Evolutionary conservation across 208 protist species (phyloP), one percentile per base, ranked within the genome.

Genomic region (Tritrichomonas musculus): DNA sequence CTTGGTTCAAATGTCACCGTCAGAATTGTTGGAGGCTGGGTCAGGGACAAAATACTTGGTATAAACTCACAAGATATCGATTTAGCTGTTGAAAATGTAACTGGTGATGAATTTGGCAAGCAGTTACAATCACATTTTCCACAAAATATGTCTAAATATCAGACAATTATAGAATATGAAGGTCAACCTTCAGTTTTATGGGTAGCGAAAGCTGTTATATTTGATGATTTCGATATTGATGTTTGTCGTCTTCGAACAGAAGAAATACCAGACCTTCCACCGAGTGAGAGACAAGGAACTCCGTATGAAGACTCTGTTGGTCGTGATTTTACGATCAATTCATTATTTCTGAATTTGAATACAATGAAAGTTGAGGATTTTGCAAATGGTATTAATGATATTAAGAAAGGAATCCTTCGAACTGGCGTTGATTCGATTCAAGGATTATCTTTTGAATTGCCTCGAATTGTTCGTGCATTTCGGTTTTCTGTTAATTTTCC

Each of bases 301-400:
- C 92, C 97, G 14, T 0, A 84, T 30, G 96, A 99, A 93, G 99
- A 99, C 95, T 97, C 98, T 5, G 92, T 96, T 44, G 94, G 98
- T 30, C 96, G 99, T 44, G 99, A 99, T 95, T 98, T 99, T 93
- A 99, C 98, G n/a, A 97, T 99, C 60, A 99, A 99, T 95, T 95
- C 98, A 30, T 96, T 99, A 17, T 99, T 99, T 94, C 99, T 99
- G 93, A 99, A 99, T 95, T 95, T 99, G n/a, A 96, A 98, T 94
- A 97, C 95, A 27, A 94, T 95, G 36, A 94, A 80, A 41, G 96
- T 99, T 53, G 98, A 99, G 94, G 98, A 99, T 95, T 98, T 97
- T 93, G 98, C 97, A 13, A 94, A 95, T 80, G 94, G 94, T 2
- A 50, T 95, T 47, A 8, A 14, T 17, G 94, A 95, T 95, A 33